Base-by-base conservation (phyloP, 2,329 filamentous ascomycete genomes). In the Oidium heveae region DNA sequence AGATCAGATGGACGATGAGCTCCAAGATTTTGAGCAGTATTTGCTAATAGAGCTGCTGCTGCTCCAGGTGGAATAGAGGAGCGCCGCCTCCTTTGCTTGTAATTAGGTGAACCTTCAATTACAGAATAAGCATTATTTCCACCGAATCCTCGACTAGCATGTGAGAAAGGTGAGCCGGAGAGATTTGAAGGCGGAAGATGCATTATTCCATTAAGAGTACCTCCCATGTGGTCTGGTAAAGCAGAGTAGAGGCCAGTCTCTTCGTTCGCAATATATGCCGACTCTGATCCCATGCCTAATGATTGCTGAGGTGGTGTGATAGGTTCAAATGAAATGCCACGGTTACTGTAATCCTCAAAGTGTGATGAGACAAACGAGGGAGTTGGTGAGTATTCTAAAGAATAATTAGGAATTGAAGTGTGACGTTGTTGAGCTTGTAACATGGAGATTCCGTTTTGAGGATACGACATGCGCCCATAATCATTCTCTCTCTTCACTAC, bases 291-390 rank as follows among this genome's bases (percentile, higher is more conserved):
- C 60, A 94, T 81, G 58, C 77, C 80, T 56, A 91, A 70, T 15
- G 84, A 79, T 68, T 95, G 86, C 67, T 96, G 91, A 16, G 91
- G 91, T 56, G 91, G 91, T 0, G 91, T 98, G 61, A 98, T 80
- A 54, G 91, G 91, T 73, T 98, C 91, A 66, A 89, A 98, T 2
- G 89, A 96, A 63, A 96, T 80, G 53, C 87, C 91, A 56, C 91
- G 84, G 66, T 88, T 89, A 76, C 86, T 94, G 73, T 95, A 98
- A 67, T 96, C 89, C 66, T 96, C 91, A 63, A 89, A 94, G 64
- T 95, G 88, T 0, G 91, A 96, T n/a, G 91, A 96, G 54, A 94
- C 88, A 64, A 96, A 96, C 1, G 91, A 96, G 2, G 91, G 91
- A 0, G 91, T 91, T 54, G 91, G 91, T 16, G 91, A 98, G 72